Percentiles rank a stretch among this genome's conserved stretches.
Conservation (phyloP, 208 protist species). For the Kentomonas sorsogonicus region DNA sequence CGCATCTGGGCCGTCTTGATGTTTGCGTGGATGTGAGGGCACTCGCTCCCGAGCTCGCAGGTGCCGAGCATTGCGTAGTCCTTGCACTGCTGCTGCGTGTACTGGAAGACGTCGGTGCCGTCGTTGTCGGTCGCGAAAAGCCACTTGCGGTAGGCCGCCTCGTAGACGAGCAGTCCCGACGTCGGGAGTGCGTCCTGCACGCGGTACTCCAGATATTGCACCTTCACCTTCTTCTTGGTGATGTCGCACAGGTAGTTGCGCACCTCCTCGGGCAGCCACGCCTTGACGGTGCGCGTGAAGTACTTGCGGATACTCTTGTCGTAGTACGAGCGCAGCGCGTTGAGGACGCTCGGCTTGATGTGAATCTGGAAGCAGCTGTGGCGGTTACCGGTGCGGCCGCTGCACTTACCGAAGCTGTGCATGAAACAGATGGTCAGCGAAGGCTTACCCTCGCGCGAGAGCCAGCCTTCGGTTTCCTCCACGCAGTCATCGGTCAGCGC, state of each 20-base stretch:
- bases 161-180: constrained; percentile 35
- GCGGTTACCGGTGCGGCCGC: constrained; percentile 32
- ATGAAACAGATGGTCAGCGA: constrained; percentile 54
- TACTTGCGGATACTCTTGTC: constrained; percentile 31
- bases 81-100: constrained; percentile 32
- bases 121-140: constrained; percentile 33
- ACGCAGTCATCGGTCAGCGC: constrained; percentile 46
- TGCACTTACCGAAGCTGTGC: constrained; percentile 59
- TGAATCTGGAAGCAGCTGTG: constrained; percentile 56
- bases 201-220: constrained; percentile 60
- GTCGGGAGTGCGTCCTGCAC: constrained; percentile 36
- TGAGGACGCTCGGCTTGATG: constrained; percentile 33
- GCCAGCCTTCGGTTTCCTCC: constrained; percentile 46
- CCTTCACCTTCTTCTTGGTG: constrained; percentile 38
- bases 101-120: constrained; percentile 15
- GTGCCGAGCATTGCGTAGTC: constrained; percentile 27
- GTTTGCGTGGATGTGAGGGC: constrained; percentile 36
- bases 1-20: constrained; percentile 34
- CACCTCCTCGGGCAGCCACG: constrained; percentile 31
- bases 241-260: constrained; percentile 35
- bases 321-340: constrained; percentile 39
- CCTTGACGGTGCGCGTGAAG: constrained; percentile 46
- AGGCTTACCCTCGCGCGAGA: constrained; percentile 41
- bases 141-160: constrained; percentile 40
- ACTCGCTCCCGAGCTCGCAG: constrained; percentile 26